Evolutionary conservation across 352 stramenopile species (phyloP), one percentile per base, ranked within the genome.

Genomic region (Phytophthora nicotianae): DNA sequence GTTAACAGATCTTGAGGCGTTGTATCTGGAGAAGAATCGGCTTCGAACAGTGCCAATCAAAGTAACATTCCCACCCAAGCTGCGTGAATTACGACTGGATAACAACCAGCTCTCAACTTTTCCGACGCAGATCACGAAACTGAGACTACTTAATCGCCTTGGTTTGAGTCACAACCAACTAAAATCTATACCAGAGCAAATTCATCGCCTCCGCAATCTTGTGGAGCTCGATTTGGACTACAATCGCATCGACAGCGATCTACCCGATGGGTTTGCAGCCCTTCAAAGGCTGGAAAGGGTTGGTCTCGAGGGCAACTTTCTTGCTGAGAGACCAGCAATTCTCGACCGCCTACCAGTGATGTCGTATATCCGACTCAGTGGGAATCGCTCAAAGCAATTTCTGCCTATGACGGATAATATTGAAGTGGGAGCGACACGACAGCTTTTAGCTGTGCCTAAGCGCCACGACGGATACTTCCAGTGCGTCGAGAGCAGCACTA

Each of bases 1-100:
- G 3, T 41, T 90, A 8, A 38, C 26, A 11, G 53, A 41, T 2
- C 70, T 94, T 5, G 86, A 91, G 50, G 54, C 62, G 9, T 58
- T 94, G 13, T 87, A 83, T 50, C 70, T 94, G 4, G 81, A 87
- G 40, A 79, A 75, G n/a, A 94, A 94, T 42, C 52, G 72, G 0
- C 56, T 92, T 14, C 62, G 64, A 11, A 48, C 65, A 9, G 53
- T 93, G 11, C 70, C 81, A 4, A 20, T 62, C 9, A 76, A 23
- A 23, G 52, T 83, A 11, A 5, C 50, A 20, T 77, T 90, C 27
- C 77, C 81, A 24, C 46, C 46, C 1, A 55, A 73, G 5, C 48
- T 90, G 3, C 75, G 73, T 5, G 73, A 89, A 7, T 50, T 90
- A 3, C 75, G 75, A 0, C 68, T 93, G 29, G 78, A 89, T 55